Evolutionary conservation across 495 filamentous ascomycete genomes (phyloP).

Genomic region (Jackrogersella multiformis): DNA sequence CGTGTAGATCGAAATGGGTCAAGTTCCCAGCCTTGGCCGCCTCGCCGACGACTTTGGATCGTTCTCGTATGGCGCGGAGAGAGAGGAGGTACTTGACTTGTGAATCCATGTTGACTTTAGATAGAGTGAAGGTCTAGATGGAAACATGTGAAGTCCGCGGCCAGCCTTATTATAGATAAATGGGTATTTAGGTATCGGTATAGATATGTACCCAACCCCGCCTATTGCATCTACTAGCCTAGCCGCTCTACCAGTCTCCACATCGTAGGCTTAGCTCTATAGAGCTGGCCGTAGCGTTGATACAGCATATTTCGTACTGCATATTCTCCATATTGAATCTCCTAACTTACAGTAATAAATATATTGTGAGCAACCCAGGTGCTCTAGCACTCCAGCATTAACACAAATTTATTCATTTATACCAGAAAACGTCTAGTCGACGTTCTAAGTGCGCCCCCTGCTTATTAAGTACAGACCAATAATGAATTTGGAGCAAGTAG

Average conservation of each 20-base stretch:
- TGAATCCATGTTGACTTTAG: neutral
- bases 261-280: too few relatives aligned
- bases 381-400: neutral
- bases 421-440: neutral
- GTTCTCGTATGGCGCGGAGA: neutral
- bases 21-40: constrained; percentile 5
- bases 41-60: neutral
- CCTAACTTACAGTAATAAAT: too few relatives aligned
- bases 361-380: too few relatives aligned
- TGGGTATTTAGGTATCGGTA: neutral
- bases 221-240: constrained; percentile 6
- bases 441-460: neutral
- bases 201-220: constrained; percentile 8
- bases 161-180: neutral
- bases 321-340: too few relatives aligned
- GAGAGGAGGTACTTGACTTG: constrained; percentile 5
- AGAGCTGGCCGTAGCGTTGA: too few relatives aligned
- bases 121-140: neutral
- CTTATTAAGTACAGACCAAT: neutral
- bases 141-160: neutral
- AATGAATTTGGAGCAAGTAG: constrained; percentile 6
- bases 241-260: neutral
- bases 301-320: too few relatives aligned
- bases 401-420: constrained; percentile 1
- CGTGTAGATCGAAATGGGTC: constrained; percentile 1